Evolutionary conservation across 2,329 filamentous ascomycete genomes (phyloP).

Genomic region (Parascedosporium putredinis): DNA sequence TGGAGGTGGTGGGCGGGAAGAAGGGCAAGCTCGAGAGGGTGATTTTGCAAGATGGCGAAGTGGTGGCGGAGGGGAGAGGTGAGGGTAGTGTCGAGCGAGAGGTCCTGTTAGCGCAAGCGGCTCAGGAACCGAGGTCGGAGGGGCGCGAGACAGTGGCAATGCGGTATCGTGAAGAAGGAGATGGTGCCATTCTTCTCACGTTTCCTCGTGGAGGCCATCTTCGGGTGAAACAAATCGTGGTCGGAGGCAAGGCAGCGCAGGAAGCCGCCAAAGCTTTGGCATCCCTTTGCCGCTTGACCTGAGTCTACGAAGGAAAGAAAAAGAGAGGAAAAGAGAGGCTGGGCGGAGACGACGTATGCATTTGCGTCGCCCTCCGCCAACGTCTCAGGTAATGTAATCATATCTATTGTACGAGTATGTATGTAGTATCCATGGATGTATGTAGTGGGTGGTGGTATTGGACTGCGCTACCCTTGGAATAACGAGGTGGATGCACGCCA

Average conservation of each 20-base stretch:
- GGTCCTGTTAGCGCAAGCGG: not conserved
- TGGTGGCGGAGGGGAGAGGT: not conserved
- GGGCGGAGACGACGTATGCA: too few species aligned
- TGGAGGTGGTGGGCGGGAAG: conserved; percentile 13
- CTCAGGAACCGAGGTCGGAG: not conserved
- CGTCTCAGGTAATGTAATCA: too few species aligned
- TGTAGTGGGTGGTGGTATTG: too few species aligned
- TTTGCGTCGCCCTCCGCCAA: too few species aligned
- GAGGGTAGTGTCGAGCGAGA: not conserved
- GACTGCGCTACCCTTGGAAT: too few species aligned
- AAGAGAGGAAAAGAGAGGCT: too few species aligned
- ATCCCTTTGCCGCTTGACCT: not conserved
- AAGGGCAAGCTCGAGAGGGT: not conserved
- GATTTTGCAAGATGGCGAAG: conserved; percentile 1
- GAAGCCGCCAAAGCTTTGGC: not conserved
- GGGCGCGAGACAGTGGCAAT: not conserved
- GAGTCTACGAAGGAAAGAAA: not conserved
- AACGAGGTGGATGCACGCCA: too few species aligned
- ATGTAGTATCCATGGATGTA: too few species aligned
- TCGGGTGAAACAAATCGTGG: not conserved
- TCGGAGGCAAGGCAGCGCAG: not conserved
- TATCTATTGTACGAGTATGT: too few species aligned
- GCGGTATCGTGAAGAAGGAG: not conserved
- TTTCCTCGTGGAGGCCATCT: not conserved
- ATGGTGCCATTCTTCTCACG: not conserved